These are phyloP conservation scores for Mesembryanthemum crystallinum DNA, from an alignment of 148 eudicot genomes.

Conservation along the genomic window DNA sequence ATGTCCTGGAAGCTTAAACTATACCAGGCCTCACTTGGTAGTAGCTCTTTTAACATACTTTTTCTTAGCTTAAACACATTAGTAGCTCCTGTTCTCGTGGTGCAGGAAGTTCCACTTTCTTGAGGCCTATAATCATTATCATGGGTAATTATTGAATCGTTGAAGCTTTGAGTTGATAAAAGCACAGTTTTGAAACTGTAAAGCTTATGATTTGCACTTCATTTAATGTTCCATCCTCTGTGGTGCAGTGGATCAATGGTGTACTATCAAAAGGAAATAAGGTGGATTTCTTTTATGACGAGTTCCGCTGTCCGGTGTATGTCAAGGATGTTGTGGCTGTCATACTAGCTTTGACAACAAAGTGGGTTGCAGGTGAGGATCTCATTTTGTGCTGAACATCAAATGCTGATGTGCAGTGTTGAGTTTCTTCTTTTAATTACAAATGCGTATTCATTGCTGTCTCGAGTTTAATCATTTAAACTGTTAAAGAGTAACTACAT, in stretches of 20 bases:
- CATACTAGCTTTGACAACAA: conserved; percentile 44
- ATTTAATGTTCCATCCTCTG: conserved; percentile 1
- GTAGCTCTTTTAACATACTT: not conserved
- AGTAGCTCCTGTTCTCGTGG: not conserved
- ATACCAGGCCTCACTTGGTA: no score
- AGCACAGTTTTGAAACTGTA: not conserved
- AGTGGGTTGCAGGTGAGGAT: conserved; percentile 70
- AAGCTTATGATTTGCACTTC: conserved; percentile 3
- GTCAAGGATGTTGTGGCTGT: conserved; percentile 75
- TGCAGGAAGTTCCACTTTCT: not conserved
- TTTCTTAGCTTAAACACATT: not conserved
- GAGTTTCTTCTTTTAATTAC: no score
- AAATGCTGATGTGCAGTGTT: conserved; percentile 2
- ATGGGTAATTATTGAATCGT: not conserved
- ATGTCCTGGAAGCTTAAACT: no score
- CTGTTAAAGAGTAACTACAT: not conserved
- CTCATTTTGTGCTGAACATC: not conserved
- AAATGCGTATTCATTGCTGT: no score
- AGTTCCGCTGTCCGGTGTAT: conserved; percentile 84
- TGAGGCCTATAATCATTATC: no score
- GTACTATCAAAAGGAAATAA: conserved; percentile 66
- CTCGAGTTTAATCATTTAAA: not conserved
- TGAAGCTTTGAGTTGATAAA: not conserved
- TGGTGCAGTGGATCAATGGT: conserved; percentile 78
- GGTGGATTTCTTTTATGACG: conserved; percentile 71